These are phyloP conservation scores for Quercus ilex DNA, from an alignment of 306 rosid genomes.

Conservation along the genomic window DNA sequence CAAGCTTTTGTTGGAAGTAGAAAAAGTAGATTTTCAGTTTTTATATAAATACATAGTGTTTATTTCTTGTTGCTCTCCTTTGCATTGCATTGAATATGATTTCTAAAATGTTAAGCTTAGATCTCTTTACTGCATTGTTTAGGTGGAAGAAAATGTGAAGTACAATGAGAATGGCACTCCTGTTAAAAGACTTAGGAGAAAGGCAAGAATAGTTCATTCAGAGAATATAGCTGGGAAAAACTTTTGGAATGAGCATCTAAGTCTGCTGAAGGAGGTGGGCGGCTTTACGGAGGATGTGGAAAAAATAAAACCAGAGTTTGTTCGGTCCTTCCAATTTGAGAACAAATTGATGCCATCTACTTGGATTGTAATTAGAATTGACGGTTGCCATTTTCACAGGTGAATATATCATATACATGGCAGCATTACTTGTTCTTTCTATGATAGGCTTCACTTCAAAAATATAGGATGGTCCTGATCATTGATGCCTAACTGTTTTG, in stretches of 20 bases:
- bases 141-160: slow-evolving; percentile 62
- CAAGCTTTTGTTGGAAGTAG: neutral
- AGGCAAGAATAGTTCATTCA: slow-evolving; percentile 42
- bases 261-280: slow-evolving; percentile 76
- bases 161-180: slow-evolving; percentile 56
- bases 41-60: neutral
- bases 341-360: slow-evolving; percentile 63
- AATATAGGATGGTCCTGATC: neutral
- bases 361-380: slow-evolving; percentile 72
- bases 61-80: neutral
- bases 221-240: slow-evolving; percentile 53
- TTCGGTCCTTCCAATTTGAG: slow-evolving; percentile 66
- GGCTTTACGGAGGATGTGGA: slow-evolving; percentile 52
- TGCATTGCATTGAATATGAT: neutral
- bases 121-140: slow-evolving; percentile 1
- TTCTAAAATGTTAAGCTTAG: neutral
- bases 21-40: neutral
- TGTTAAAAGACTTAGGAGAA: slow-evolving; percentile 54
- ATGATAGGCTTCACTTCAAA: neutral
- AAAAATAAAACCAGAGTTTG: slow-evolving; percentile 66
- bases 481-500: neutral
- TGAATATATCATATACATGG: neutral
- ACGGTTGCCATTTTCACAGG: slow-evolving; percentile 88
- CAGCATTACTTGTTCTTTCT: neutral
- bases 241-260: slow-evolving; percentile 58